Conservation (phyloP, 306 rosid species). For the Urtica urens region DNA sequence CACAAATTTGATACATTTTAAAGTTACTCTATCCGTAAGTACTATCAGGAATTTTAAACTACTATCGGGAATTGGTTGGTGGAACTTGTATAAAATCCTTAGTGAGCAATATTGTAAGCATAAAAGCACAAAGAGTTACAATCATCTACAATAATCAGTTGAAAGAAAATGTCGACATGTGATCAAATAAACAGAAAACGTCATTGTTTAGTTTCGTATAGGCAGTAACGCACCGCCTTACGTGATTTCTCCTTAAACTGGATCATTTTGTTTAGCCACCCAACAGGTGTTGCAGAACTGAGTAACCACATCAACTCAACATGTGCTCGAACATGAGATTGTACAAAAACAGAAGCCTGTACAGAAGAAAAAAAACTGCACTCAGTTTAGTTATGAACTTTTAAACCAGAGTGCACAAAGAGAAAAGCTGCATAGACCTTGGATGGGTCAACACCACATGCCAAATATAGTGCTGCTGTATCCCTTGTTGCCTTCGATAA, state of each 20-base stretch:
- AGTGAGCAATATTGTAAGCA: background rate
- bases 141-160: too few species aligned
- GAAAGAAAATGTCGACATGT: background rate
- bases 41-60: background rate
- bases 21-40: too few species aligned
- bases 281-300: constrained; percentile 79
- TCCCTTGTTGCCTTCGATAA: constrained; percentile 67
- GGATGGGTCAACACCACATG: constrained; percentile 88
- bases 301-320: constrained; percentile 92
- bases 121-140: background rate
- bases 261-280: constrained; percentile 90
- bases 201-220: constrained; percentile 31
- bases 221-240: constrained; percentile 80
- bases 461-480: constrained; percentile 93
- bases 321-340: constrained; percentile 96
- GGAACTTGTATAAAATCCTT: background rate
- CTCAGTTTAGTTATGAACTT: constrained; percentile 11
- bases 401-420: constrained; percentile 6
- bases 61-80: background rate
- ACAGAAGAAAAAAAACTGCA: constrained; percentile 9
- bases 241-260: constrained; percentile 97
- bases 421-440: constrained; percentile 42
- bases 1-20: too few species aligned
- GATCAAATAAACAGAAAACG: constrained; percentile 8
- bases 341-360: constrained; percentile 92